Conservation (phyloP, 2,329 filamentous ascomycete genomes). For the Aspergillus sp. region DNA sequence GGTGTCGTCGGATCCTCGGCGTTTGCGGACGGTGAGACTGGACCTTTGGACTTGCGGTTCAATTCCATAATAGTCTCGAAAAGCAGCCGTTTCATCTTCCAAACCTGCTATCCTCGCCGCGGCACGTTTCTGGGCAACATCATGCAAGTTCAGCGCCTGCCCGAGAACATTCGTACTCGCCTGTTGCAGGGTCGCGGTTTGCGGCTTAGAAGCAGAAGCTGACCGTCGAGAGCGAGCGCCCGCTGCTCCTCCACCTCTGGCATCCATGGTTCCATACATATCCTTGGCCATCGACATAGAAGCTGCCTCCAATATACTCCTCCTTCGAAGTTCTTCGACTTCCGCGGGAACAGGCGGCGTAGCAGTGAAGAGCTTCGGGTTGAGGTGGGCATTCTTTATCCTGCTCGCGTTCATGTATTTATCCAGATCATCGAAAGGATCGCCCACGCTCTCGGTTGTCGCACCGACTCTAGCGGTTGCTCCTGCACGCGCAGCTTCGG, state of each 20-base stretch:
- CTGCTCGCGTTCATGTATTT: constrained; percentile 57
- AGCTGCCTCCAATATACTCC: constrained; percentile 74
- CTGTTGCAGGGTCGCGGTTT: constrained; percentile 23
- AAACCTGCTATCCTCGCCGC: constrained; percentile 80
- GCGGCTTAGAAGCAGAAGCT: constrained; percentile 27
- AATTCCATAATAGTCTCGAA: constrained; percentile 75
- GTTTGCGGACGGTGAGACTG: constrained; percentile 57
- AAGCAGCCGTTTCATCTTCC: constrained; percentile 67
- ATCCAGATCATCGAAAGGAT: constrained; percentile 47
- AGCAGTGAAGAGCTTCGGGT: constrained; percentile 76
- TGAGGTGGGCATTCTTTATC: constrained; percentile 65
- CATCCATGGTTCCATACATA: constrained; percentile 69
- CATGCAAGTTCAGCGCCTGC: constrained; percentile 61
- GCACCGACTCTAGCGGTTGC: constrained; percentile 59
- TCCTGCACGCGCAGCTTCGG: constrained; percentile 58
- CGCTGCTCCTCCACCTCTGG: constrained; percentile 36
- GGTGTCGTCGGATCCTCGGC: constrained; percentile 68
- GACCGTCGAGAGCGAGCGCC: constrained; percentile 35
- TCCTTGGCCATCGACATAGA: constrained; percentile 86
- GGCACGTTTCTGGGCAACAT: constrained; percentile 82
- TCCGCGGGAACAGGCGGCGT: constrained; percentile 71
- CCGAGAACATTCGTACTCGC: constrained; percentile 22
- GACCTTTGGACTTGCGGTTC: constrained; percentile 47
- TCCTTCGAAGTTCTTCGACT: constrained; percentile 69
- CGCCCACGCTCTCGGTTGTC: constrained; percentile 58